Base-by-base conservation (phyloP, 805 yeast species). In the Lipomyces anomalus region DNA sequence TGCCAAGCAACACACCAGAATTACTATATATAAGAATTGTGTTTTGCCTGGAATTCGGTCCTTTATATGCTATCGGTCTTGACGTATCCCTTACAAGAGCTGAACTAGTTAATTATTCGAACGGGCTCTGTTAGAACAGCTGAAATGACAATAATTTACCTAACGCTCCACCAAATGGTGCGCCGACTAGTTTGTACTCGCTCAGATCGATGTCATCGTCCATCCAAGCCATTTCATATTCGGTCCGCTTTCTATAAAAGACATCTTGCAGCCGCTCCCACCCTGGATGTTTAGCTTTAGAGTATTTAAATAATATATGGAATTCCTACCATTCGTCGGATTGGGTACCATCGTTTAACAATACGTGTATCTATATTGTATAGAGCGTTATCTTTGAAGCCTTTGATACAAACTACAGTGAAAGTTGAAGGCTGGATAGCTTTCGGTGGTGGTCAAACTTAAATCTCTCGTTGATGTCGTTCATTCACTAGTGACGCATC, bases 201-300 rank as follows among this genome's bases (percentile, higher is more conserved):
- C 59, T 58, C 4, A 76, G 40, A 22, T 70, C 63, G 7, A 69
- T 52, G 5, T 53, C 53, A n/a, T n/a, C n/a, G 16, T 70, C 63
- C 16, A 73, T 40, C 55, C 55, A 50, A 41, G 44, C 33, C 47
- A 50, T 40, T 18, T 29, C 35, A 35, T 50, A 50, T 38, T 50
- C 52, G 4, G 38, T 23, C 4, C 55, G 43, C 35, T 50, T 70
- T 44, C 83, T 69, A 55, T 86, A 88, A 61, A 75, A 85, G 6
- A 78, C 82, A 61, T 79, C 78, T 43, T 77, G 79, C 17, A 88
- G 71, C 52, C 81, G 74, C 61, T 87, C 95, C 97, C 97, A 88
- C 36, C 73, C 74, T 50, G 72, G 48, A n/a, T n/a, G n/a, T n/a
- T n/a, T n/a, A n/a, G n/a, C n/a, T n/a, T n/a, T n/a, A n/a, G n/a